Percentiles rank a stretch among this genome's conserved stretches.
phyloP scores from a whole-genome alignment of 2,329 filamentous ascomycete genomes.

The Fusarium clavum region DNA sequence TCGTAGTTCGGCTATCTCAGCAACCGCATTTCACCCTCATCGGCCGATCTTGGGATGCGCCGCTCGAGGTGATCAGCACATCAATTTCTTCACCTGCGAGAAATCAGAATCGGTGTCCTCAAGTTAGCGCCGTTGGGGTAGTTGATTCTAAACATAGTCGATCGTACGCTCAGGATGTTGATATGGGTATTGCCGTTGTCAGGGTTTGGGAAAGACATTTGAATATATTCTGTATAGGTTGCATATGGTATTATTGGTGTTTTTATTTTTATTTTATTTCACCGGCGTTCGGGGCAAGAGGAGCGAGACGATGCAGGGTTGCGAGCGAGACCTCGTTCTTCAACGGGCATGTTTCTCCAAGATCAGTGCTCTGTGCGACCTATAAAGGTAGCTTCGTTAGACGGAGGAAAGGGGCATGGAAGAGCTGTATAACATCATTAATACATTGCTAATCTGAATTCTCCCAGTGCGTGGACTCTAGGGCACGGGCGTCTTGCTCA shows the following conservation, averaged over 20 bases:
- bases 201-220: conserved; percentile 3
- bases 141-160: conserved; percentile 30
- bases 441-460: conserved; percentile 24
- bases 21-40: conserved; percentile 95
- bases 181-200: conserved; percentile 13
- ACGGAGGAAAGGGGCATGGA: conserved; percentile 12
- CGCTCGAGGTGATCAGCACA: conserved; percentile 86
- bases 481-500: not conserved
- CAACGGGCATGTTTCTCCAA: conserved; percentile 20
- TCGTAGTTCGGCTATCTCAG: conserved; percentile 83
- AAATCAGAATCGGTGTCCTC: conserved; percentile 54
- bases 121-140: conserved; percentile 46
- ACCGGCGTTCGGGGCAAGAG: conserved; percentile 41
- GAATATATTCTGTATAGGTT: conserved; percentile 37
- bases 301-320: conserved; percentile 35
- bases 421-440: conserved; percentile 35
- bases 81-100: conserved; percentile 86
- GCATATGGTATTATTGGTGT: conserved; percentile 43
- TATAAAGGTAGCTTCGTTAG: conserved; percentile 22
- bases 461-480: not conserved
- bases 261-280: conserved; percentile 30
- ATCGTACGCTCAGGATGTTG: conserved; percentile 3
- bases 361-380: conserved; percentile 1
- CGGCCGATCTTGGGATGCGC: conserved; percentile 90
- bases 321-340: conserved; percentile 21